Evolutionary conservation across 257 asterid genomes (phyloP).

Genomic region (Coffea eugenioides): DNA sequence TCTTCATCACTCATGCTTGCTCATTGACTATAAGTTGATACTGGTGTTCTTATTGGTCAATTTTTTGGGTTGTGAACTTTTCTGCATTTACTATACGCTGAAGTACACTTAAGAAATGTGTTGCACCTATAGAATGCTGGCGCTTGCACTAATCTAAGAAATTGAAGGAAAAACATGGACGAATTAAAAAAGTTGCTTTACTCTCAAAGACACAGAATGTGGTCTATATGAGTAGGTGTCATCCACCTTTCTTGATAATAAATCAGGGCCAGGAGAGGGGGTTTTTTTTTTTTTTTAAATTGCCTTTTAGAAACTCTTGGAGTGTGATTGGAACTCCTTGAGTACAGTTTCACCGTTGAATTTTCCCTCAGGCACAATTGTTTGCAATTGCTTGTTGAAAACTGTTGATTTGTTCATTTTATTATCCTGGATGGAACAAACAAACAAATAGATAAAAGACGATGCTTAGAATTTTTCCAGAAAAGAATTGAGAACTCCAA

Average conservation of each 20-base stretch:
- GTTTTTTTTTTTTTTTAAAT: not conserved
- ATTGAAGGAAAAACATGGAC: not conserved
- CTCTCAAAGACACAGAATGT: not conserved
- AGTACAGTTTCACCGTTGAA: not conserved
- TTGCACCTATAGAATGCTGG: not conserved
- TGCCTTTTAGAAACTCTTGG: not conserved
- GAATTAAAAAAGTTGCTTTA: not conserved
- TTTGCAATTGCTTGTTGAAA: not conserved
- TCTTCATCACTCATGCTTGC: not conserved
- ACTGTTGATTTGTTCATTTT: not conserved
- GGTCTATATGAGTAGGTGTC: not conserved
- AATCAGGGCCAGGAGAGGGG: not conserved
- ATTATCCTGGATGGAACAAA: not conserved
- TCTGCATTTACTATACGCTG: not conserved
- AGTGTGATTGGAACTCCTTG: not conserved
- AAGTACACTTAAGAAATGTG: not conserved
- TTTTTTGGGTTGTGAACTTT: not conserved
- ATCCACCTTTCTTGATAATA: not conserved
- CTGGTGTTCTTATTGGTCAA: not conserved
- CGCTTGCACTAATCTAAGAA: not conserved
- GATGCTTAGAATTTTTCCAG: too few species aligned
- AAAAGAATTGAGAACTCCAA: too few species aligned
- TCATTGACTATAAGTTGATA: not conserved
- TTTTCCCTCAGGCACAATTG: not conserved
- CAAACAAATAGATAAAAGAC: too few species aligned